Conservation (phyloP, 2,329 filamentous ascomycete species). For the Monilinia laxa region DNA sequence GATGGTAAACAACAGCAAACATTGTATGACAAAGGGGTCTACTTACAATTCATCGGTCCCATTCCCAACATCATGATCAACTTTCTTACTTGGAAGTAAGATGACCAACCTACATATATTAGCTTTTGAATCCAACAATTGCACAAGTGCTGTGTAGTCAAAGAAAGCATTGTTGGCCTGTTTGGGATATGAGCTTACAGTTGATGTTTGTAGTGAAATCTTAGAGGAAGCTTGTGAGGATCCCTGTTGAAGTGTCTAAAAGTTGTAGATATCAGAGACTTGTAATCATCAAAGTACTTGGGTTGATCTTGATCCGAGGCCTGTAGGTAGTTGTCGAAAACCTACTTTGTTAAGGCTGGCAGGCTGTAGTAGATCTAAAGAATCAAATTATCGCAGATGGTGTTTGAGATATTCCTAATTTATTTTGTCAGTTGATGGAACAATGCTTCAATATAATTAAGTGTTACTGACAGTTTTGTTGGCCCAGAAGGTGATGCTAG, state of each 20-base stretch:
- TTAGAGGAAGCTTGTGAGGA: background rate
- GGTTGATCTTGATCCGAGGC: too few relatives aligned
- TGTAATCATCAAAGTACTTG: too few relatives aligned
- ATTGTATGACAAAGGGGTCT: background rate
- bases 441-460: background rate
- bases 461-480: background rate
- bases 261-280: background rate
- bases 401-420: background rate
- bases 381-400: background rate
- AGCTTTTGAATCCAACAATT: background rate
- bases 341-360: background rate
- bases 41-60: conserved; percentile 20
- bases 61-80: conserved; percentile 18
- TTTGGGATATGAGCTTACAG: background rate
- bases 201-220: background rate
- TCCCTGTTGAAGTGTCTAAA: background rate
- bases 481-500: background rate
- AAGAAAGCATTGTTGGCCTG: background rate
- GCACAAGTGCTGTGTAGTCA: background rate
- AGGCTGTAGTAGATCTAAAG: background rate
- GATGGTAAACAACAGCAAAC: background rate
- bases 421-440: background rate
- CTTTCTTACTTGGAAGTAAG: background rate
- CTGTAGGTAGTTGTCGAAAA: background rate
- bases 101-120: background rate